Conservation (phyloP, 2,329 filamentous ascomycete species). For the Beauveria sp. region DNA sequence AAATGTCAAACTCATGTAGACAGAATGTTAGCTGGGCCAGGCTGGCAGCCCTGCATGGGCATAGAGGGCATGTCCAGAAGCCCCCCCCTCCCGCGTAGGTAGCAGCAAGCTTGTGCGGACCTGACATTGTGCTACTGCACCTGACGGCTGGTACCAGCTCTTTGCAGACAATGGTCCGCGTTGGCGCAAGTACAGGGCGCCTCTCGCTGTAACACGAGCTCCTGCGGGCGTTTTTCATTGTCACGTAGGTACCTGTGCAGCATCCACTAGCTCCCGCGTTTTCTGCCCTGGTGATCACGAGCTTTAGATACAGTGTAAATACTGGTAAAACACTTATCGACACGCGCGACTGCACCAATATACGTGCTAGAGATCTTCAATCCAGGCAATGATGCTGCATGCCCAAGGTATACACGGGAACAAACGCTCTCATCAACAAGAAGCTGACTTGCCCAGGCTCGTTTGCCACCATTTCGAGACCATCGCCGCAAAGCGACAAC, state of each 20-base stretch:
- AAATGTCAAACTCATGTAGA: too few species aligned
- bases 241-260: too few species aligned
- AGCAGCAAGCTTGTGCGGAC: not conserved
- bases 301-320: not conserved
- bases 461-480: not conserved
- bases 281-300: constrained; percentile 1
- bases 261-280: too few species aligned
- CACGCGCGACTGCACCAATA: not conserved
- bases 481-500: not conserved
- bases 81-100: too few species aligned
- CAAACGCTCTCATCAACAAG: not conserved
- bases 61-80: too few species aligned
- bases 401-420: not conserved
- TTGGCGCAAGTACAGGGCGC: not conserved
- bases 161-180: not conserved
- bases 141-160: not conserved
- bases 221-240: too few species aligned
- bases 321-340: not conserved
- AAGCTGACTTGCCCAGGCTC: not conserved
- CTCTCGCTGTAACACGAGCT: not conserved
- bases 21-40: too few species aligned
- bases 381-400: not conserved
- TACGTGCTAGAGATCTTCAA: not conserved
- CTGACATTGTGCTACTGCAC: not conserved
- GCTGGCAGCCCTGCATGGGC: too few species aligned